Base-by-base conservation (phyloP, 148 eudicot genomes). In the Vaccinium darrowii region DNA sequence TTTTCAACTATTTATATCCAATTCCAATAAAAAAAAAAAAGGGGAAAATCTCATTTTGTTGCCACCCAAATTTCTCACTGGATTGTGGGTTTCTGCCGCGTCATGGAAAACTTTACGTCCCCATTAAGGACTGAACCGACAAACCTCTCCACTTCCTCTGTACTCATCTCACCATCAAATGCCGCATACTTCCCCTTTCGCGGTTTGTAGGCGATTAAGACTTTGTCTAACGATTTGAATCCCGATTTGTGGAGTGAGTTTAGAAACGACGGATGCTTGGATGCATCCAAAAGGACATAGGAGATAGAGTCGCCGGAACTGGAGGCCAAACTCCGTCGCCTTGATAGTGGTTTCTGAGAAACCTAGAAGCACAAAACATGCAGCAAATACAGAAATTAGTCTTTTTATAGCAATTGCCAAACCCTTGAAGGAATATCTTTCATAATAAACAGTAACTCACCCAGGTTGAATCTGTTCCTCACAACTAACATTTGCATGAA, bases 131-230 rank as follows among this genome's bases (percentile, higher is more conserved):
- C 94, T 1, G 98, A 92, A 86, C 96, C 82, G 30, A 96, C 87
- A 85, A 96, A 96, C 62, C 72, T 91, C 89, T 93, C 98, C 1
- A 87, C 92, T 83, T 91, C 94, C 88, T 95, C 99, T 58, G 76
- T 54, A 49, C 90, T 90, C 30, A 91, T 16, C 79, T 90, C 91
- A 11, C 90, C 94, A 1, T 82, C 76, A 57, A 84, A 91, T 2
- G 88, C 86, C 3, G 98, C 95, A 82, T 90, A 95, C 91, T 89
- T 96, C 58, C 89, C 92, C 89, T 81, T 95, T 25, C 92, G 90
- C 3, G 98, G 98, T 82, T 96, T 96, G 90, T 93, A 96, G 9
- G 99, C 99, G 49, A 96, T 30, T 88, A 96, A 84, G 80, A 95
- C 88, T 73, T 84, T 83, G 60, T 93, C 91, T 5, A 77, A 72